phyloP scores from a whole-genome alignment of 2,329 filamentous ascomycete genomes.

The Cytospora paraplurivora region DNA sequence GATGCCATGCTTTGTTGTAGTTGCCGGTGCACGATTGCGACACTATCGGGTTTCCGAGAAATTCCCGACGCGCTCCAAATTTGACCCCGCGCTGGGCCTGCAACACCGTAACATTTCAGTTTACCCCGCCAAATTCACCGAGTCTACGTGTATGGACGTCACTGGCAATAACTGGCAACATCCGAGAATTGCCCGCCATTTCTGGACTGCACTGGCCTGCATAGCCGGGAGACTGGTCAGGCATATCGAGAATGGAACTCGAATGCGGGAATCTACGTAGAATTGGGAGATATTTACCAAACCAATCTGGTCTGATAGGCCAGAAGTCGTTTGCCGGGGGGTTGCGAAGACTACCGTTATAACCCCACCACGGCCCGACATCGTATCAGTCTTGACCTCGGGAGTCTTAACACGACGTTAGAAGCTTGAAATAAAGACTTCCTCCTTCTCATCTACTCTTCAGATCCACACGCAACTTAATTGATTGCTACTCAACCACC shows the following conservation, averaged over 20 bases:
- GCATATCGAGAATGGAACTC: neutral
- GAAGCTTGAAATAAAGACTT: slow-evolving; percentile 19
- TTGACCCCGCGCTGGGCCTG: neutral
- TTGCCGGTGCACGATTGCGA: neutral
- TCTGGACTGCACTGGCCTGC: neutral
- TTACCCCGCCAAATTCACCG: neutral
- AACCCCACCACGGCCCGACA: slow-evolving; percentile 17
- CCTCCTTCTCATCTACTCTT: slow-evolving; percentile 30
- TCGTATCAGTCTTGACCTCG: slow-evolving; percentile 17
- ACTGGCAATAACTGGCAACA: neutral
- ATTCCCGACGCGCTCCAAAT: neutral
- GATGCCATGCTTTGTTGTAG: neutral
- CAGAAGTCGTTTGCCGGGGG: slow-evolving; percentile 9
- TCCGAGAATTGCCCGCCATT: neutral
- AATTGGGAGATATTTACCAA: neutral
- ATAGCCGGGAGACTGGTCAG: neutral
- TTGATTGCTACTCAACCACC: slow-evolving; percentile 32
- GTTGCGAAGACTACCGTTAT: slow-evolving; percentile 8
- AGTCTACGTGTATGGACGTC: neutral
- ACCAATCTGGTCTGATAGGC: slow-evolving; percentile 1
- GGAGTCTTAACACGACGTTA: neutral
- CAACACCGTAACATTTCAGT: neutral
- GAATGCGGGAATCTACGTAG: neutral
- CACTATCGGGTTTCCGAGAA: neutral
- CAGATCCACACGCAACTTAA: slow-evolving; percentile 23